Base-by-base conservation (phyloP, 1,284 basidiomycete species). In the Puccinia horiana region DNA sequence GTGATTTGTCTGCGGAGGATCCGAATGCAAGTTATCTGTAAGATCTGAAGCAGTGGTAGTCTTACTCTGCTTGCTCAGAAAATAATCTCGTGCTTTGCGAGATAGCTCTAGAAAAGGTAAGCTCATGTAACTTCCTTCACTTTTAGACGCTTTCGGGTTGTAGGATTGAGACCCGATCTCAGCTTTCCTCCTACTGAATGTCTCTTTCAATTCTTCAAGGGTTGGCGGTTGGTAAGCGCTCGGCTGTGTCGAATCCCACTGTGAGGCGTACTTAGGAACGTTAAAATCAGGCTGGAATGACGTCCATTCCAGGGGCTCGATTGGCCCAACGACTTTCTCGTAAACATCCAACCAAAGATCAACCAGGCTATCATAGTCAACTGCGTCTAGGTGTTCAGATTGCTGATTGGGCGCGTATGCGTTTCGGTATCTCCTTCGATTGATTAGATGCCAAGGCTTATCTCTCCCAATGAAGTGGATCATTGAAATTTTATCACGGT, bases 381-480 rank as follows among this genome's bases (percentile, higher is more conserved):
- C 89, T 69, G 85, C 85, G 35, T 76, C 29, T 18, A 85, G 85
- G 88, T 26, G 83, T 83, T 58, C 85, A 80, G 69, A 86, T 83
- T 16, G 84, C 82, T 76, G 67, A 79, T 9, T 44, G n/a, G 52
- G 76, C 83, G 80, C 79, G 83, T 80, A n/a, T 83, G 84, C 47
- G 79, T 83, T 81, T 84, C 52, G 63, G 47, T 73, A 77, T 35
- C 32, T 29, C 44, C 49, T 74, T 11, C 79, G 70, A 84, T 84
- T 85, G 86, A 40, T 86, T 84, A 26, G 92, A 90, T 83, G 89
- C 96, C 96, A 99, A 14, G 96, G 96, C 88, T 99, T 99, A 87
- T 93, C 91, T 23, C 91, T 90, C 3, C 96, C 96, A 84, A 98
- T 98, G 86, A 98, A 98, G 87, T 99, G 96, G 76, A 98, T 91